Evolutionary conservation across 2,329 filamentous ascomycete genomes (phyloP).

Genomic region (Colletotrichum sp.): DNA sequence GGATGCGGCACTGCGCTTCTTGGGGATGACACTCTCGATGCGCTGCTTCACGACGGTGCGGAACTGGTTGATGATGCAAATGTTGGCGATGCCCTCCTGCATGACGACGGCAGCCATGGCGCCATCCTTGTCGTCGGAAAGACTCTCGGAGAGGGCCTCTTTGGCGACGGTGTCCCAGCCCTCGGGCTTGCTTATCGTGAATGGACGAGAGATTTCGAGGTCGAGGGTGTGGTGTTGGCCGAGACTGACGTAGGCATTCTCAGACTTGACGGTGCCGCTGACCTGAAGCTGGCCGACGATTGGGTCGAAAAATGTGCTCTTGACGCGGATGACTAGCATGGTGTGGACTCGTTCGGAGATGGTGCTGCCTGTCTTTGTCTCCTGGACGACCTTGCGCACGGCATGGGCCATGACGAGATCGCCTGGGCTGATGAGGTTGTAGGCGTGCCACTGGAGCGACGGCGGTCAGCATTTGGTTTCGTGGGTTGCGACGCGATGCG

Average conservation of each 20-base stretch:
- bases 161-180: constrained; percentile 87
- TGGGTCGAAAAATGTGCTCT: constrained; percentile 64
- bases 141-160: constrained; percentile 78
- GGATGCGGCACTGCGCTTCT: constrained; percentile 68
- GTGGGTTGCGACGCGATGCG: not conserved
- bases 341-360: constrained; percentile 58
- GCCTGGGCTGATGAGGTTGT: constrained; percentile 61
- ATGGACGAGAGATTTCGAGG: constrained; percentile 85
- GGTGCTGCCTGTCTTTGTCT: constrained; percentile 52
- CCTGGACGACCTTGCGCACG: constrained; percentile 57
- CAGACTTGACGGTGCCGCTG: constrained; percentile 56
- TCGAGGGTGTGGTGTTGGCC: constrained; percentile 71
- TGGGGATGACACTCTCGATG: constrained; percentile 70
- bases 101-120: constrained; percentile 91
- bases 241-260: constrained; percentile 57
- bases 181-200: constrained; percentile 82
- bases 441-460: constrained; percentile 59
- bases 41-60: constrained; percentile 77
- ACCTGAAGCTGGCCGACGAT: constrained; percentile 60
- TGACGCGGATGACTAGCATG: constrained; percentile 62
- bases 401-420: constrained; percentile 61
- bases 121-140: constrained; percentile 79
- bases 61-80: constrained; percentile 82
- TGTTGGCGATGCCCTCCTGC: constrained; percentile 86
- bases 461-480: not conserved